Conservation (phyloP, 345 rosid genomes). For the Rhodamnia rubescens region DNA sequence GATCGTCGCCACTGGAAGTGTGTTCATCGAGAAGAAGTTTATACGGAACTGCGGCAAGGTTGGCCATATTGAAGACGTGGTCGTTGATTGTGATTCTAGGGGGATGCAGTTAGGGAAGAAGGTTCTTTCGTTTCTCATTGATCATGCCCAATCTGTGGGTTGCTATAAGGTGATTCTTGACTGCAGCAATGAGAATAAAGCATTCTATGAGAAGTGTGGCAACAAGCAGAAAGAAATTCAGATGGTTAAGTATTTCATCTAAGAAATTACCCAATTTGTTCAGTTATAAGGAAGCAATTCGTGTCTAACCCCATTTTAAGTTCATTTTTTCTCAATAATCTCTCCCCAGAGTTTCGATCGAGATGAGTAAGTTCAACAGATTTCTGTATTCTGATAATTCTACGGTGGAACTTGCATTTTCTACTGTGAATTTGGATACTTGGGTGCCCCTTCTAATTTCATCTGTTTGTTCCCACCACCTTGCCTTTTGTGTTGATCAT, state of each 20-base stretch:
- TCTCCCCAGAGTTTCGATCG: neutral
- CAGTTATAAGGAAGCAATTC: neutral
- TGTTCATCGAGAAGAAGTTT: conserved; percentile 80
- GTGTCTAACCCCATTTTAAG: neutral
- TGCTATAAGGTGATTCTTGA: conserved; percentile 85
- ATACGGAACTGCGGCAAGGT: conserved; percentile 74
- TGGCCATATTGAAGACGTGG: conserved; percentile 87
- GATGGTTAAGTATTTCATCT: conserved; percentile 56
- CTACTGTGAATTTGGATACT: neutral
- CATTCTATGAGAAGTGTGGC: conserved; percentile 77
- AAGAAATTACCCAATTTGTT: neutral
- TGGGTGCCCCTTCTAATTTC: neutral
- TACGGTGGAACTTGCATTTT: neutral
- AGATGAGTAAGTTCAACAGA: neutral
- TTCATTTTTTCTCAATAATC: neutral
- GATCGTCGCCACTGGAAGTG: conserved; percentile 63
- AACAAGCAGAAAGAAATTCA: conserved; percentile 49
- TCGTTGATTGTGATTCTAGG: conserved; percentile 51
- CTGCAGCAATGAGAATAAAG: conserved; percentile 45
- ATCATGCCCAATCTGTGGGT: conserved; percentile 50
- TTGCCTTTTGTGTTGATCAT: neutral
- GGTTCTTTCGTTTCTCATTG: conserved; percentile 37
- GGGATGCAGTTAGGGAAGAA: conserved; percentile 65
- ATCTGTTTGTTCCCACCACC: neutral
- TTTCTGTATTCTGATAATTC: neutral